Evolutionary conservation across 805 yeast genomes (phyloP), one percentile per base, ranked within the genome.

Genomic region (Metschnikowia santaceciliae): DNA sequence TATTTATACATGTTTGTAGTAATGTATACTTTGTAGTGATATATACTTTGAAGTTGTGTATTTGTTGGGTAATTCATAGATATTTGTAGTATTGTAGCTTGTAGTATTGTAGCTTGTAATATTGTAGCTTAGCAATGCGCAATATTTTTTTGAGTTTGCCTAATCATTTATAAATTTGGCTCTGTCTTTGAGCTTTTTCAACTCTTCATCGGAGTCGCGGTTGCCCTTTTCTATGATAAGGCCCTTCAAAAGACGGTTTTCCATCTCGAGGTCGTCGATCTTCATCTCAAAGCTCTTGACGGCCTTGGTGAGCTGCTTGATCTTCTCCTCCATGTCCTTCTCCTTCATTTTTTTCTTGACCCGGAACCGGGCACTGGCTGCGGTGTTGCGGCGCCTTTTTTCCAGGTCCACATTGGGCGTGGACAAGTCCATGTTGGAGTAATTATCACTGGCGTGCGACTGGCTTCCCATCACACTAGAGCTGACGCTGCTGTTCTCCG

Each of bases 351-450:
- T 82, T 73, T 82, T 82, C 66, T 83, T 83, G 41, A 79, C 71
- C 56, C 88, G 67, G 65, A 83, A 83, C 47, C 86, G 67, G 0
- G 88, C 88, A 42, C 82, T 76, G 0, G 89, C 89, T 4, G 82
- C 81, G 1, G 88, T 81, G 61, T 82, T 82, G 54, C 86, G 70
- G 51, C 79, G 70, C 54, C 83, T 72, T 60, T 81, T 82, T 54
- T 81, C 84, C 32, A 64, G 50, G 35, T 69, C 74, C 32, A 35
- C 39, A 7, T 36, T 44, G 7, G 65, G 44, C 35, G 40, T 44
- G 26, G 33, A n/a, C 23, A 26, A 13, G 15, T 35, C 41, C 40
- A 15, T 15, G n/a, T 36, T 35, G 6, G 17, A 11, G 33, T 15
- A 34, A 15, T 11, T 44, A 11, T 34, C 39, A 11, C 33, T 20